Conservation (phyloP, 768 basidiomycete genomes). For the Lentinula edodes region DNA sequence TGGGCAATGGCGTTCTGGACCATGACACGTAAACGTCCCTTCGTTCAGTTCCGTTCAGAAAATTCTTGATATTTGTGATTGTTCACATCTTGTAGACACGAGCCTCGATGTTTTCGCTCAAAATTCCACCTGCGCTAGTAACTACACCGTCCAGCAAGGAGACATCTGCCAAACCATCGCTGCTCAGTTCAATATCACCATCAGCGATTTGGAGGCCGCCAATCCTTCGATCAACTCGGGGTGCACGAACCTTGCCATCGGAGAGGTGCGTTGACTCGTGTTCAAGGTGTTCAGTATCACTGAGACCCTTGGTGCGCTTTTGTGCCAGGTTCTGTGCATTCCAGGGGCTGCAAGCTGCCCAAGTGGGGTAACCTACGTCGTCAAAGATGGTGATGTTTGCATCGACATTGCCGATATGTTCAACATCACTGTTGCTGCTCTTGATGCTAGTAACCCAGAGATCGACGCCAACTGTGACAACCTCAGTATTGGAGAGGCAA, state of each 20-base stretch:
- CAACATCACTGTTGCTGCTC: not conserved
- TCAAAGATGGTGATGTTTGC: slow-evolving; percentile 1
- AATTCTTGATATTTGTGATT: no score
- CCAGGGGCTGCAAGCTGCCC: not conserved
- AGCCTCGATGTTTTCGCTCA: not conserved
- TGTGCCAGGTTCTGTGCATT: not conserved
- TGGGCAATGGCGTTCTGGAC: not conserved
- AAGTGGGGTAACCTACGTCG: not conserved
- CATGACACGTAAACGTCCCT: not conserved
- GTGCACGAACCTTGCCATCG: not conserved
- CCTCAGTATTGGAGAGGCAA: slow-evolving; percentile 1
- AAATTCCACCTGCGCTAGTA: not conserved
- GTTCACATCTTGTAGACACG: not conserved
- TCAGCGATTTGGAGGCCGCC: slow-evolving; percentile 1
- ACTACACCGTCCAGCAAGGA: slow-evolving; percentile 3
- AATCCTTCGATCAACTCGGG: not conserved
- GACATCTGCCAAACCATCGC: slow-evolving; percentile 1
- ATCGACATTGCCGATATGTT: slow-evolving; percentile 2
- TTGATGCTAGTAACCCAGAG: not conserved
- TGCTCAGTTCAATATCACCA: not conserved
- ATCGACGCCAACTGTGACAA: slow-evolving; percentile 4
- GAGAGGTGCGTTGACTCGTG: not conserved
- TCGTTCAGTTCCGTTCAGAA: not conserved
- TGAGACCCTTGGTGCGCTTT: not conserved
- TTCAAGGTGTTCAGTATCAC: not conserved